Percentiles rank a stretch among this genome's conserved stretches.
phyloP scores from a whole-genome alignment of 1,139 yeast species.

The Geotrichum australiense region DNA sequence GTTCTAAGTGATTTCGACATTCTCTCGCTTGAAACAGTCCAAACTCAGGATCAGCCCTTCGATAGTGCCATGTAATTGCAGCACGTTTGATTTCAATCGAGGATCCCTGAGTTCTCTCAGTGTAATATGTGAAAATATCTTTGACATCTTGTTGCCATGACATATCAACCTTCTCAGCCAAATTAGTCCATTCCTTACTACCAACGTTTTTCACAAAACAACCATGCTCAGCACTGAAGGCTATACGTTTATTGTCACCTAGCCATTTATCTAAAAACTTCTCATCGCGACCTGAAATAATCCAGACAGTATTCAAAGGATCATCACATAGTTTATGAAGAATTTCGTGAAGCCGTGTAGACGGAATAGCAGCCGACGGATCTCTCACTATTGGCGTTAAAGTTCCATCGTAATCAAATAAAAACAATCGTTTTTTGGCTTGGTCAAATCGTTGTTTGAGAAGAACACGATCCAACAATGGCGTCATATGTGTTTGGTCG shows the following conservation, averaged over 20 bases:
- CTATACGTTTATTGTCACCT: conserved; percentile 56
- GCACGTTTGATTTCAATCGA: conserved; percentile 82
- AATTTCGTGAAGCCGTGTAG: conserved; percentile 58
- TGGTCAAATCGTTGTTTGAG: conserved; percentile 48
- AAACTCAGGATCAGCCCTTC: conserved; percentile 87
- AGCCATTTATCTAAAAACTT: conserved; percentile 84
- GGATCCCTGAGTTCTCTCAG: conserved; percentile 88
- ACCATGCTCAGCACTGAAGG: conserved; percentile 95
- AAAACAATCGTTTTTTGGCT: conserved; percentile 65
- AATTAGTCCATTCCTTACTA: conserved; percentile 62
- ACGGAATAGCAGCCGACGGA: conserved; percentile 98
- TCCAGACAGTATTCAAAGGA: conserved; percentile 85
- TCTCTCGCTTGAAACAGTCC: conserved; percentile 81
- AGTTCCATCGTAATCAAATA: conserved; percentile 97
- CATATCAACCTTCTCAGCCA: conserved; percentile 82
- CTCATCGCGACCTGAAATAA: conserved; percentile 94
- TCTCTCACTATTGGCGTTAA: conserved; percentile 91
- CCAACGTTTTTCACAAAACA: conserved; percentile 79
- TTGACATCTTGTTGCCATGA: conserved; percentile 84
- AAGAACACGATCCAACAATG: conserved; percentile 66
- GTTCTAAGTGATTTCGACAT: conserved; percentile 57
- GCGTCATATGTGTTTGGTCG: conserved; percentile 56
- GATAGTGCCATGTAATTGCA: conserved; percentile 96
- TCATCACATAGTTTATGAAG: conserved; percentile 60
- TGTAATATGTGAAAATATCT: conserved; percentile 62